These are phyloP conservation scores for Waltiozyma solani DNA, from an alignment of 1,139 yeast species.

Conservation along the genomic window DNA sequence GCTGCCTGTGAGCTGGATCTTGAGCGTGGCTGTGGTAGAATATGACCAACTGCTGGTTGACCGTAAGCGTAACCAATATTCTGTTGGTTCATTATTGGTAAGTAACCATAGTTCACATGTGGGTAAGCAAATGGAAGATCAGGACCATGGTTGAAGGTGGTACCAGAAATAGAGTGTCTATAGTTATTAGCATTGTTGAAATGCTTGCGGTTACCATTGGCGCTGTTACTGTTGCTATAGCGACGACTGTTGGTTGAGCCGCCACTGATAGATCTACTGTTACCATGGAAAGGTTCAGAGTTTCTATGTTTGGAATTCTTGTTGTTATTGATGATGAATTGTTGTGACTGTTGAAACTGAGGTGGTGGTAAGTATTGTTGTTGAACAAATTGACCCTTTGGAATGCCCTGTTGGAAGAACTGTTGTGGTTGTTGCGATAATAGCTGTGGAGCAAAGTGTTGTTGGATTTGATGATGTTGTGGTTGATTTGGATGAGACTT, in stretches of 20 bases:
- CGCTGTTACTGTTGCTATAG: background rate
- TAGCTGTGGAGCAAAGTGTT: slow-evolving; percentile 8
- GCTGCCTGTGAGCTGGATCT: background rate
- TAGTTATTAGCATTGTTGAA: background rate
- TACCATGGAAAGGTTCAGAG: slow-evolving; percentile 1
- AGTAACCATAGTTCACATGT: background rate
- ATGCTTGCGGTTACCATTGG: slow-evolving; percentile 2
- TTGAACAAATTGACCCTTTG: background rate
- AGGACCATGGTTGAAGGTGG: background rate
- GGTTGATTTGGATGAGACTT: slow-evolving; percentile 3
- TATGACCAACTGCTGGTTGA: background rate
- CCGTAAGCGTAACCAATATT: background rate
- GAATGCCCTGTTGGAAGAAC: slow-evolving; percentile 8
- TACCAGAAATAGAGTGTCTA: slow-evolving; percentile 1
- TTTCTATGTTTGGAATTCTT: background rate
- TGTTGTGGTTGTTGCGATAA: slow-evolving; percentile 10
- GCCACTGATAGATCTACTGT: background rate
- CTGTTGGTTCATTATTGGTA: background rate
- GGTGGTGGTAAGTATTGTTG: no score
- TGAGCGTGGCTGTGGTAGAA: background rate
- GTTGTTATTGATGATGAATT: background rate
- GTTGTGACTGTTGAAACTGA: no score
- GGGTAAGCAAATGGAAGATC: background rate
- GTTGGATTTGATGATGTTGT: slow-evolving; percentile 5
- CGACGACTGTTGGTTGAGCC: background rate